phyloP scores from a whole-genome alignment of 352 stramenopile genomes.

The Elongisporangium anandrum region DNA sequence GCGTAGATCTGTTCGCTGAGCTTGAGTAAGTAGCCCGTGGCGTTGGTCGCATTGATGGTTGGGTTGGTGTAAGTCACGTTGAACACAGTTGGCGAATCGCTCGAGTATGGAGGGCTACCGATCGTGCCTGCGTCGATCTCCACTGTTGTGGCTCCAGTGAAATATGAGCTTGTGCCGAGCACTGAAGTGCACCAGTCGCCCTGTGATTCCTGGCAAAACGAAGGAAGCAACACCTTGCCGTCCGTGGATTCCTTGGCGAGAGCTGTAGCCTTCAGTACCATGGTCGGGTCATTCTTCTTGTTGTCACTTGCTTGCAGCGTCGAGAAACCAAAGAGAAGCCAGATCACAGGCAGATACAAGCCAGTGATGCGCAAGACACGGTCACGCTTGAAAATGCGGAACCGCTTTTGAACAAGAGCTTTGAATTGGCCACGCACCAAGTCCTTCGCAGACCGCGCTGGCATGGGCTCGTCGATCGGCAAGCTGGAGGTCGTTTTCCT shows the following conservation, averaged over 20 bases:
- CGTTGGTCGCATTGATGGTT: slow-evolving; percentile 18
- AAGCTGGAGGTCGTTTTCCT: neutral
- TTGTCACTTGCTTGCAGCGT: neutral
- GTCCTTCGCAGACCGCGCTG: neutral
- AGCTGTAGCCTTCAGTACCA: neutral
- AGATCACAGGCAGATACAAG: neutral
- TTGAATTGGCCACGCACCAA: slow-evolving; percentile 24
- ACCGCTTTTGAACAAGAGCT: slow-evolving; percentile 32
- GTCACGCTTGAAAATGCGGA: slow-evolving; percentile 38
- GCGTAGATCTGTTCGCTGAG: slow-evolving; percentile 23
- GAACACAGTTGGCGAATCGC: slow-evolving; percentile 19
- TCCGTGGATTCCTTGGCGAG: slow-evolving; percentile 6
- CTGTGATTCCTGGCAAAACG: slow-evolving; percentile 14
- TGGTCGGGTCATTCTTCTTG: neutral
- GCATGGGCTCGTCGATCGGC: slow-evolving; percentile 11
- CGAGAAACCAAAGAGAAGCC: neutral
- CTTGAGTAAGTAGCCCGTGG: slow-evolving; percentile 18
- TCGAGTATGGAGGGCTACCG: slow-evolving; percentile 13
- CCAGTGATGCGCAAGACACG: neutral
- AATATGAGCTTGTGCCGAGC: slow-evolving; percentile 12
- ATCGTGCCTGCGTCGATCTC: slow-evolving; percentile 8
- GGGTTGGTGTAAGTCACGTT: slow-evolving; percentile 15
- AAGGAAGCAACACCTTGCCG: slow-evolving; percentile 8
- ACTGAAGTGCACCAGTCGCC: slow-evolving; percentile 14
- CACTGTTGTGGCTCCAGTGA: slow-evolving; percentile 13